A percentile compares a stretch with the other conserved stretches of the same genome.
Conservation (phyloP, 2,329 filamentous ascomycete genomes). For the Tolypocladium amazonense region DNA sequence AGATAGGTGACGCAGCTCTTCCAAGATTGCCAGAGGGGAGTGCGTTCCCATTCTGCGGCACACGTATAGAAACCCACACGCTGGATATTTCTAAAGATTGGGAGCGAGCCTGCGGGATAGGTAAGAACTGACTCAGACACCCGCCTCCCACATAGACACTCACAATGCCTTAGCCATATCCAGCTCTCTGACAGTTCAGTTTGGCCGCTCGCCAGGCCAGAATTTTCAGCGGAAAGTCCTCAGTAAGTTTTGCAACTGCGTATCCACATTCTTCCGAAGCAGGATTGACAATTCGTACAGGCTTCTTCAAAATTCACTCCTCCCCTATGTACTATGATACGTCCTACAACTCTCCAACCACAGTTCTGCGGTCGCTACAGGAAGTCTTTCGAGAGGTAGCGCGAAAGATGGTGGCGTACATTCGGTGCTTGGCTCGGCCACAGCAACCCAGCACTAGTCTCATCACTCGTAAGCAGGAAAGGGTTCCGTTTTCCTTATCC, state of each 20-base stretch:
- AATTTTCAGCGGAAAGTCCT: constrained; percentile 74
- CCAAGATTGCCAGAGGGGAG: constrained; percentile 28
- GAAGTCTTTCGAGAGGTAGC: constrained; percentile 69
- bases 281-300: constrained; percentile 16
- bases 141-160: neutral
- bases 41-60: constrained; percentile 84
- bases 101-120: constrained; percentile 36
- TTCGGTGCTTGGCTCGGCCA: constrained; percentile 42
- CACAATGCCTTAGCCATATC: constrained; percentile 30
- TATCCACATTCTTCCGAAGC: neutral
- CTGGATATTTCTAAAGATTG: constrained; percentile 65
- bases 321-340: constrained; percentile 79
- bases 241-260: constrained; percentile 29
- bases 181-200: constrained; percentile 71
- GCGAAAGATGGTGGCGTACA: constrained; percentile 59
- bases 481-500: neutral
- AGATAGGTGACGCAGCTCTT: constrained; percentile 41
- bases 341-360: constrained; percentile 57
- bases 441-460: constrained; percentile 48
- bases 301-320: constrained; percentile 72
- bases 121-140: constrained; percentile 26
- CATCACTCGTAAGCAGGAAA: constrained; percentile 46
- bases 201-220: constrained; percentile 58
- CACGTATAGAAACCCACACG: constrained; percentile 61
- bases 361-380: constrained; percentile 65